These are phyloP conservation scores for Metschnikowia cerradonensis DNA, from an alignment of 805 yeast species.

Conservation along the genomic window DNA sequence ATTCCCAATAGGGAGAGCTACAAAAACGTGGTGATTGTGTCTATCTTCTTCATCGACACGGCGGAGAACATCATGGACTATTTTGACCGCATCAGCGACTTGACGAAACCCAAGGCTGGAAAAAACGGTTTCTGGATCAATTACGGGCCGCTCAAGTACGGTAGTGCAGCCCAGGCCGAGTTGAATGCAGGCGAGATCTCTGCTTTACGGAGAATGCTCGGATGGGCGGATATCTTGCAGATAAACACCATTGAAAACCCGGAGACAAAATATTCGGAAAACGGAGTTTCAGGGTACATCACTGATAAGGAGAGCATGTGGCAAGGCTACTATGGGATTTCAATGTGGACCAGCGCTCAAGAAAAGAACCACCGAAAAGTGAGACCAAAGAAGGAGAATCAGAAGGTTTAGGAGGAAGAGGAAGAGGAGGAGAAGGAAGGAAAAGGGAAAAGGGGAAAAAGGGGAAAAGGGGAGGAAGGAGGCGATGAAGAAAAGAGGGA, in stretches of 20 bases:
- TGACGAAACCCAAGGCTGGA: conserved; percentile 29
- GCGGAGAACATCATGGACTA: conserved; percentile 83
- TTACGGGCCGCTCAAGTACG: conserved; percentile 89
- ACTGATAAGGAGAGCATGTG: conserved; percentile 66
- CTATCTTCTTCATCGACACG: conserved; percentile 84
- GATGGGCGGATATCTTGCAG: conserved; percentile 50
- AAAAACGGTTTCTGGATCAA: conserved; percentile 76
- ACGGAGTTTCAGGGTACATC: conserved; percentile 50
- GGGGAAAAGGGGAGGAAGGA: too few species aligned
- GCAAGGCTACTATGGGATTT: conserved; percentile 74
- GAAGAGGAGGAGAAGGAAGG: too few species aligned
- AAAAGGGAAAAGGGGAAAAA: too few species aligned
- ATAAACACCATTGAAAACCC: conserved; percentile 14
- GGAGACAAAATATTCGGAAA: conserved; percentile 3
- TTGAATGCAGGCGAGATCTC: conserved; percentile 66
- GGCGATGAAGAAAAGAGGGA: too few species aligned
- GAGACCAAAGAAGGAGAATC: not conserved
- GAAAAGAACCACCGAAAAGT: conserved; percentile 20
- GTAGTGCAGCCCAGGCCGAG: conserved; percentile 76
- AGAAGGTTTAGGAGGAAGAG: not conserved
- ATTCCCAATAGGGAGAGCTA: conserved; percentile 24
- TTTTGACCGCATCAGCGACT: conserved; percentile 55
- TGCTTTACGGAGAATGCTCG: conserved; percentile 48
- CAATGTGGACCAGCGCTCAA: conserved; percentile 49
- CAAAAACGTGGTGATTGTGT: conserved; percentile 52